Conservation (phyloP, 2,329 filamentous ascomycete species). For the Ascochyta pisi region DNA sequence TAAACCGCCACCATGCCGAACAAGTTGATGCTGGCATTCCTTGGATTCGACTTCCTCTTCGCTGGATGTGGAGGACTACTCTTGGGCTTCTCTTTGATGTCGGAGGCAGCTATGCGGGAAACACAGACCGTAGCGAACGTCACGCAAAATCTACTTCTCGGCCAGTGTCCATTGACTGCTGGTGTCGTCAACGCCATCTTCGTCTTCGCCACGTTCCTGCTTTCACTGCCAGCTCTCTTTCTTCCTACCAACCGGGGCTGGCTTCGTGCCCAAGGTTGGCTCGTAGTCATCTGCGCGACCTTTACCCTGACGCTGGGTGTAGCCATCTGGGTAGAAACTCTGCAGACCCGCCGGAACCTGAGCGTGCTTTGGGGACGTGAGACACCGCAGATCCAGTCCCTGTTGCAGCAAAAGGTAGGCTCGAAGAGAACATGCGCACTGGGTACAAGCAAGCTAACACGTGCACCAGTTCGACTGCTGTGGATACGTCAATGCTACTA, state of each 20-base stretch:
- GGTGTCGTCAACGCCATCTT: slow-evolving; percentile 76
- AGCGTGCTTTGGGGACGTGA: slow-evolving; percentile 67
- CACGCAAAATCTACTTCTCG: slow-evolving; percentile 59
- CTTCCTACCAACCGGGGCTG: slow-evolving; percentile 70
- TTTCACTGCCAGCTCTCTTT: slow-evolving; percentile 74
- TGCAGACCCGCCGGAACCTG: slow-evolving; percentile 71
- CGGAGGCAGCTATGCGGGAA: slow-evolving; percentile 52
- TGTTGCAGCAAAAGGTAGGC: slow-evolving; percentile 73
- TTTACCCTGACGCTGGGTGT: slow-evolving; percentile 68
- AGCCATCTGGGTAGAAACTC: slow-evolving; percentile 72
- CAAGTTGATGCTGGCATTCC: slow-evolving; percentile 61
- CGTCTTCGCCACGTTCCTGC: slow-evolving; percentile 72
- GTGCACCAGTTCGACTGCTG: slow-evolving; percentile 74
- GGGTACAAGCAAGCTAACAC: slow-evolving; percentile 29
- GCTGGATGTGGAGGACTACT: slow-evolving; percentile 59
- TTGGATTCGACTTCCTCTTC: slow-evolving; percentile 61
- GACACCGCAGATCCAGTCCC: slow-evolving; percentile 63
- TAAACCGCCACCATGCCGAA: slow-evolving; percentile 54
- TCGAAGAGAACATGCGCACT: slow-evolving; percentile 15
- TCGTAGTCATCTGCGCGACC: slow-evolving; percentile 70
- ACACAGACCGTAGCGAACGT: slow-evolving; percentile 57
- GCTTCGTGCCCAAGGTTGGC: slow-evolving; percentile 73
- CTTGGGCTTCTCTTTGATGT: slow-evolving; percentile 60
- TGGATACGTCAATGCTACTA: slow-evolving; percentile 76
- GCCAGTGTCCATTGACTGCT: slow-evolving; percentile 64